Conservation (phyloP, 352 stramenopile species). For the Thalassiosira allenii region DNA sequence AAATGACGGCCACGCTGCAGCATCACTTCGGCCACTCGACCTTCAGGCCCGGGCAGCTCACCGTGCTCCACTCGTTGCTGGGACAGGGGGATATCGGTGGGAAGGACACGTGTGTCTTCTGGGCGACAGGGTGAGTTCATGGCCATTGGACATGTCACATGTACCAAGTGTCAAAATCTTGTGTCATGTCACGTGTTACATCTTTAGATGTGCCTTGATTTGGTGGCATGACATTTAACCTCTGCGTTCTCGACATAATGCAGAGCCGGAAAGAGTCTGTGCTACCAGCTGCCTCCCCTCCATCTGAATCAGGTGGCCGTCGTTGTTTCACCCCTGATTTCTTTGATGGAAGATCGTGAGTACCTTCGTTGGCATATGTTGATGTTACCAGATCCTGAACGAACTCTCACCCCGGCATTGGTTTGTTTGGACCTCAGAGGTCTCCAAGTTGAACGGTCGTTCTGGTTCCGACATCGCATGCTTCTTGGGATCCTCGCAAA, state of each 20-base stretch:
- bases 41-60: slow-evolving; percentile 74
- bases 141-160: not conserved
- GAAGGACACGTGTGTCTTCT: slow-evolving; percentile 75
- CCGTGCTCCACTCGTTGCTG: slow-evolving; percentile 72
- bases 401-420: no score
- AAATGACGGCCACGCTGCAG: slow-evolving; percentile 55
- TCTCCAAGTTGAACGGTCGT: slow-evolving; percentile 69
- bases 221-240: no score
- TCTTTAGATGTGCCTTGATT: no score
- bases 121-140: slow-evolving; percentile 66
- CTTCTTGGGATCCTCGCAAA: slow-evolving; percentile 71
- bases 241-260: not conserved
- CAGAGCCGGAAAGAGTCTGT: slow-evolving; percentile 73
- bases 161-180: no score
- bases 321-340: slow-evolving; percentile 78
- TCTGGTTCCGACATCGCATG: slow-evolving; percentile 54
- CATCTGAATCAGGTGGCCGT: slow-evolving; percentile 61
- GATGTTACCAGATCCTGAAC: no score
- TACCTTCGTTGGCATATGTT: no score
- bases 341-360: slow-evolving; percentile 85
- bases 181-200: no score
- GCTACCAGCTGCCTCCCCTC: slow-evolving; percentile 83
- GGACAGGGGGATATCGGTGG: not conserved
- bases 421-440: no score
- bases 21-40: slow-evolving; percentile 73